phyloP scores from a whole-genome alignment of 768 basidiomycete genomes.

The Infundibulicybe gibba region DNA sequence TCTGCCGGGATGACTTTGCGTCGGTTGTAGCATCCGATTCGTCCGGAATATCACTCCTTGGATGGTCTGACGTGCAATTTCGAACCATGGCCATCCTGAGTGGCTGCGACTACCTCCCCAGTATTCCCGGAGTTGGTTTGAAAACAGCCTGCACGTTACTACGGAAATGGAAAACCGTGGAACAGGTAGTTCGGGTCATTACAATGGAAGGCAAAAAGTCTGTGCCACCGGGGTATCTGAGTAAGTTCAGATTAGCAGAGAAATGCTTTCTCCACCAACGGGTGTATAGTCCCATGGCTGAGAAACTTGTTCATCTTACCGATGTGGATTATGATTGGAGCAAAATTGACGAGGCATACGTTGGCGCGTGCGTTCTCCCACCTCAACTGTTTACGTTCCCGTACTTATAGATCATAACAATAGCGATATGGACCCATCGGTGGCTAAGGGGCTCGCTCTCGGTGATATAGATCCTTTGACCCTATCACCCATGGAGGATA shows the following conservation, averaged over 20 bases:
- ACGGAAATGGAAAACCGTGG: conserved; percentile 81
- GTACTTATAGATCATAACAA: conserved; percentile 8
- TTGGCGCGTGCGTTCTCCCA: conserved; percentile 55
- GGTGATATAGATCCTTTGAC: conserved; percentile 74
- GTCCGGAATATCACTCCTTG: conserved; percentile 70
- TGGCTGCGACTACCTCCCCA: conserved; percentile 91
- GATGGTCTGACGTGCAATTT: conserved; percentile 90
- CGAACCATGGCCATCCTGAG: conserved; percentile 91
- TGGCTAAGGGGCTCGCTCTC: conserved; percentile 64
- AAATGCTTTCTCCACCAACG: conserved; percentile 91
- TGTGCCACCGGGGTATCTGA: conserved; percentile 75
- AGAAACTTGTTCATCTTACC: conserved; percentile 68
- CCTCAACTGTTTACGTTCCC: background rate
- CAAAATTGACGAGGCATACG: conserved; percentile 62
- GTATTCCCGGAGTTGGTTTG: conserved; percentile 87
- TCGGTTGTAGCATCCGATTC: conserved; percentile 46
- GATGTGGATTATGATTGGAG: conserved; percentile 57
- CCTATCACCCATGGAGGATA: conserved; percentile 69
- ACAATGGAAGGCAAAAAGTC: conserved; percentile 79
- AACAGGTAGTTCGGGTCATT: conserved; percentile 75
- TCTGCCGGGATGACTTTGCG: conserved; percentile 67
- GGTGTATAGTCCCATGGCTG: conserved; percentile 74
- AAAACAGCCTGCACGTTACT: conserved; percentile 88
- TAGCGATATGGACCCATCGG: conserved; percentile 59
- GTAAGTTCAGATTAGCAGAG: conserved; percentile 78